Base-by-base conservation (phyloP, 495 filamentous ascomycete genomes). In the Parathielavia hyrcaniae region DNA sequence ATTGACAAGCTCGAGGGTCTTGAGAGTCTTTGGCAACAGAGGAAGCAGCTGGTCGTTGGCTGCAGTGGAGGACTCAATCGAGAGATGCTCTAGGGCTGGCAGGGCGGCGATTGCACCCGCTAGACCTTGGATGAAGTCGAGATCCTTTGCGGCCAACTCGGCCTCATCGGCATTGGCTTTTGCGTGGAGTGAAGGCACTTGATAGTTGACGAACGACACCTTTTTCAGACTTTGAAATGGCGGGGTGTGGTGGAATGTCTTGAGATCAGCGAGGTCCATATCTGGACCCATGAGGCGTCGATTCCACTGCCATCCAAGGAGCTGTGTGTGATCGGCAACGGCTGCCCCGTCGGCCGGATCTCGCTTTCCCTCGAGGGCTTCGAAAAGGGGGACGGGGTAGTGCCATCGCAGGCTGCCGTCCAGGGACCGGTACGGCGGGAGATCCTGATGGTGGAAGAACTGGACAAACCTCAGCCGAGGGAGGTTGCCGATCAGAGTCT, bases 241-340 rank as follows among this genome's bases (percentile, higher is more conserved):
- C 6, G 77, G 70, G n/a, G 71, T 72, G n/a, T 67, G 48, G 62
- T 95, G 88, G 16, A 91, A 79, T 12, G 35, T 39, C 13, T 51
- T 54, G 23, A 77, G 54, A 7, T 75, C 69, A 0, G 72, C 67
- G 12, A 86, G 65, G 40, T 80, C 66, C 32, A 73, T 61, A n/a
- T 67, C 67, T 1, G 75, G 71, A 10, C 80, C 75, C 59, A 80
- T 76, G 46, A 87, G 75, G n/a, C 83, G 79, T 36, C 80, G 71
- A 62, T 87, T 91, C 90, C 91, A 95, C 35, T 83, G 83, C 87
- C 88, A 96, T 53, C 78, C 83, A 34, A 72, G 75, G 32, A 95
- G 79, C 12, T 78, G 69, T 2, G 57, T 50, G 2, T 45, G 44
- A 13, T 40, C 40, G n/a, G 53, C 56, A 10, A 19, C 44, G 45